A percentile compares a stretch with the other conserved stretches of the same genome.
Conservation (phyloP, 2,329 filamentous ascomycete species). For the Xylaria sp. region DNA sequence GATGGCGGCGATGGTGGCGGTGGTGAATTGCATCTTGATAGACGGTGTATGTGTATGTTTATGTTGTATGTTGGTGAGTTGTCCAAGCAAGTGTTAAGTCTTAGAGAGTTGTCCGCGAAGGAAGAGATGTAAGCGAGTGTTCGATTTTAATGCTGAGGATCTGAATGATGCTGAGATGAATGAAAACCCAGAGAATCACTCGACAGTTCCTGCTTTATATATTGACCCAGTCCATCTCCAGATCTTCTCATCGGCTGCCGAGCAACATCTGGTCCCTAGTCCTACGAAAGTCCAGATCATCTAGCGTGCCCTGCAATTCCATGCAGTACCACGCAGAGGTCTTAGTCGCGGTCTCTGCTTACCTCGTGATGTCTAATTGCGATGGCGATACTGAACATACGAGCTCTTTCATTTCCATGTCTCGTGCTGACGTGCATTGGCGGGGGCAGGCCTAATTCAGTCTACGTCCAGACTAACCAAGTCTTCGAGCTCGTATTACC, state of each 20-base stretch:
- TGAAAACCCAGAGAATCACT: constrained; percentile 1
- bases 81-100: neutral
- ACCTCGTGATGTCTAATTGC: constrained; percentile 39
- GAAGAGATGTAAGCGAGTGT: neutral
- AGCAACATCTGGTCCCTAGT: neutral
- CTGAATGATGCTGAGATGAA: constrained; percentile 33
- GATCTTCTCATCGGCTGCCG: constrained; percentile 6
- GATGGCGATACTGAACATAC: constrained; percentile 34
- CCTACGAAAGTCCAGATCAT: neutral
- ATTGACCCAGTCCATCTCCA: constrained; percentile 15
- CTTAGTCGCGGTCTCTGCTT: constrained; percentile 29
- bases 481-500: constrained; percentile 34
- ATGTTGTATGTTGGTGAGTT: constrained; percentile 16
- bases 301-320: neutral
- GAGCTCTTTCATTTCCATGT: constrained; percentile 27
- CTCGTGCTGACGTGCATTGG: constrained; percentile 30
- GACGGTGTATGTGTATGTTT: constrained; percentile 1
- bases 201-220: constrained; percentile 30
- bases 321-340: constrained; percentile 23
- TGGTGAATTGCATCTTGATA: constrained; percentile 53
- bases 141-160: constrained; percentile 12
- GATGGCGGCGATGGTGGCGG: constrained; percentile 44
- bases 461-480: neutral
- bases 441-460: constrained; percentile 22
- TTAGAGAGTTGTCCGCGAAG: constrained; percentile 3